A percentile compares a stretch with the other conserved stretches of the same genome.
These are phyloP conservation scores for Stromatinia cepivora DNA, from an alignment of 2,329 filamentous ascomycete species.

Conservation along the genomic window DNA sequence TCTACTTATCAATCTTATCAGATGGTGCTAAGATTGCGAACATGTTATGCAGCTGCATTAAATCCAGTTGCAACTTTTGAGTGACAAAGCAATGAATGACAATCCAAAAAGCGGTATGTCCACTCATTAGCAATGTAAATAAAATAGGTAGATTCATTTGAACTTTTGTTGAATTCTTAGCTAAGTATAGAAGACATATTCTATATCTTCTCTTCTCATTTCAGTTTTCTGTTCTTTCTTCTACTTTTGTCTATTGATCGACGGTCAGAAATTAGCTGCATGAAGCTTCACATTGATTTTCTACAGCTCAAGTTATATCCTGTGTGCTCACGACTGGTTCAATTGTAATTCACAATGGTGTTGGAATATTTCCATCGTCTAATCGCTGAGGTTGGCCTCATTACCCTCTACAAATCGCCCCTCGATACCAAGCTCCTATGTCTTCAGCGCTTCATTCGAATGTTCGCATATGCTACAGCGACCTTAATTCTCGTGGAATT, in stretches of 20 bases:
- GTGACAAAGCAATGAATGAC: not conserved
- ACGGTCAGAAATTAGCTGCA: not conserved
- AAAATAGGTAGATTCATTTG: not conserved
- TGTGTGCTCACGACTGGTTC: not conserved
- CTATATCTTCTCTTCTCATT: not conserved
- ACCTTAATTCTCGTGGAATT: constrained; percentile 59
- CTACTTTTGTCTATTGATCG: not conserved
- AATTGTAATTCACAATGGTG: constrained; percentile 28
- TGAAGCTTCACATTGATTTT: constrained; percentile 6
- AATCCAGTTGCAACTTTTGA: constrained; percentile 1
- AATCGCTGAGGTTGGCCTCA: constrained; percentile 48
- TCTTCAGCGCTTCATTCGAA: constrained; percentile 58
- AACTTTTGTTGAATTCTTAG: not conserved
- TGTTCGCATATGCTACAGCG: constrained; percentile 62
- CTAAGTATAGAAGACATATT: not conserved
- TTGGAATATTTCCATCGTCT: constrained; percentile 26
- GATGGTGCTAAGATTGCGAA: not conserved
- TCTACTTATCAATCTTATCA: not conserved
- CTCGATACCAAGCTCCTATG: constrained; percentile 59
- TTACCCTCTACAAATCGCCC: constrained; percentile 45
- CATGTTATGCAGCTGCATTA: not conserved
- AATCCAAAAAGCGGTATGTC: not conserved
- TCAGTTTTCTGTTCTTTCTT: not conserved
- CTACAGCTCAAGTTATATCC: not conserved
- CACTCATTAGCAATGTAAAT: not conserved